Evolutionary conservation across 441 rosid species (phyloP).

Genomic region (Mallotus repandus): DNA sequence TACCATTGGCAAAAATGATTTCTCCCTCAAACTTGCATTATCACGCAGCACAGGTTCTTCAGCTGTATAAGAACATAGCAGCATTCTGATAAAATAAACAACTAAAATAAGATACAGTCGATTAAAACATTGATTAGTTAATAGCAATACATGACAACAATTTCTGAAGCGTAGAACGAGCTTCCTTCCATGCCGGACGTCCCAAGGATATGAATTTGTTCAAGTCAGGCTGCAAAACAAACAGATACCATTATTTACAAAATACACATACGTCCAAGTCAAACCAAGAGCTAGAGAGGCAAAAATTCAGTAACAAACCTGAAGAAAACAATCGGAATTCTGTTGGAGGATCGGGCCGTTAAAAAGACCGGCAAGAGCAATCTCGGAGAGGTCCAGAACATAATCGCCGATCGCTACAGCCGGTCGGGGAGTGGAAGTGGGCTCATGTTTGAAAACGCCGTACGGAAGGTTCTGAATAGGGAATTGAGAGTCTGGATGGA

Average conservation of each 20-base stretch:
- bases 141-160: constrained; percentile 53
- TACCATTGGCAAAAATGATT: constrained; percentile 69
- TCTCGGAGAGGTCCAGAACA: constrained; percentile 73
- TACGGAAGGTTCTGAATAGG: constrained; percentile 94
- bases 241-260: neutral
- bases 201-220: constrained; percentile 85
- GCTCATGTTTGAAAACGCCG: constrained; percentile 69
- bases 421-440: constrained; percentile 54
- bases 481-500: constrained; percentile 68
- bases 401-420: constrained; percentile 81
- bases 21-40: constrained; percentile 52
- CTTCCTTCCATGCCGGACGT: constrained; percentile 94
- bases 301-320: constrained; percentile 38
- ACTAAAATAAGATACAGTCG: neutral
- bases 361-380: constrained; percentile 74
- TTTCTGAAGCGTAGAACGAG: constrained; percentile 78
- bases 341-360: constrained; percentile 55
- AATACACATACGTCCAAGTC: neutral
- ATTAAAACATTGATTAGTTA: neutral
- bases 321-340: constrained; percentile 73
- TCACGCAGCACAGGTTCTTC: constrained; percentile 65
- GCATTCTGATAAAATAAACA: neutral
- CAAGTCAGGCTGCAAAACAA: constrained; percentile 56
- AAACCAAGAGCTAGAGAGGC: neutral
- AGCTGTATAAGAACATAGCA: constrained; percentile 42